These are phyloP conservation scores for Nannizziopsis barbatae DNA, from an alignment of 2,329 filamentous ascomycete species.

Conservation along the genomic window DNA sequence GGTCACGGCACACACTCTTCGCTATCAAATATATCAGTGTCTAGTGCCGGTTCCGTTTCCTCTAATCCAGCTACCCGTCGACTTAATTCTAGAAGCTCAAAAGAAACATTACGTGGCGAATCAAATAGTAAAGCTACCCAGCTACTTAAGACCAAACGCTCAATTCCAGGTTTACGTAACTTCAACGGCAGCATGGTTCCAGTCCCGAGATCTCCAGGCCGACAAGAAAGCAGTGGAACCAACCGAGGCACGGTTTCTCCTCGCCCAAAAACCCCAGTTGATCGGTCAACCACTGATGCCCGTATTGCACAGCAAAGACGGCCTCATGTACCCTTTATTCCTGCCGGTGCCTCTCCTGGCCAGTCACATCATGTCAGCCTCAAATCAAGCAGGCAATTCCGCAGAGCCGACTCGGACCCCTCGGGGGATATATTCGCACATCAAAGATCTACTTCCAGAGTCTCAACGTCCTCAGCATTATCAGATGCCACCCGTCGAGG, in stretches of 20 bases:
- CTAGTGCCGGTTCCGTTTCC: constrained; percentile 49
- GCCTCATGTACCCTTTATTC: constrained; percentile 62
- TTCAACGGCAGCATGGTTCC: constrained; percentile 1
- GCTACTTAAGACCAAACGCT: constrained; percentile 49
- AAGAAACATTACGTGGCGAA: constrained; percentile 32
- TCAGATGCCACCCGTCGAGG: constrained; percentile 40
- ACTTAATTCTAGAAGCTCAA: constrained; percentile 40
- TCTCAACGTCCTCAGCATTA: constrained; percentile 30
- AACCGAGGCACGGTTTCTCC: constrained; percentile 23
- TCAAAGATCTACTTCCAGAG: constrained; percentile 33
- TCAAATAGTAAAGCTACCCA: constrained; percentile 45
- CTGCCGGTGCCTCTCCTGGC: constrained; percentile 59
- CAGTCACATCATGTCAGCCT: constrained; percentile 69
- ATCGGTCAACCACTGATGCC: constrained; percentile 39
- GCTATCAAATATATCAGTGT: constrained; percentile 50
- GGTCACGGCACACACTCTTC: constrained; percentile 58
- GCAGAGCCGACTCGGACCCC: constrained; percentile 73
- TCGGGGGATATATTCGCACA: constrained; percentile 40
- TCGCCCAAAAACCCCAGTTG: constrained; percentile 61
- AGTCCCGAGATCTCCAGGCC: constrained; percentile 28
- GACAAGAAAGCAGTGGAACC: constrained; percentile 24
- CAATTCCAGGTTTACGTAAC: constrained; percentile 45
- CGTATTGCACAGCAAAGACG: constrained; percentile 41
- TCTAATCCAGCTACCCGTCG: constrained; percentile 51
- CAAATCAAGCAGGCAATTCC: constrained; percentile 59